A percentile compares a stretch with the other conserved stretches of the same genome.
phyloP scores from a whole-genome alignment of 257 asterid species.

The Solanum sparsipilum region DNA sequence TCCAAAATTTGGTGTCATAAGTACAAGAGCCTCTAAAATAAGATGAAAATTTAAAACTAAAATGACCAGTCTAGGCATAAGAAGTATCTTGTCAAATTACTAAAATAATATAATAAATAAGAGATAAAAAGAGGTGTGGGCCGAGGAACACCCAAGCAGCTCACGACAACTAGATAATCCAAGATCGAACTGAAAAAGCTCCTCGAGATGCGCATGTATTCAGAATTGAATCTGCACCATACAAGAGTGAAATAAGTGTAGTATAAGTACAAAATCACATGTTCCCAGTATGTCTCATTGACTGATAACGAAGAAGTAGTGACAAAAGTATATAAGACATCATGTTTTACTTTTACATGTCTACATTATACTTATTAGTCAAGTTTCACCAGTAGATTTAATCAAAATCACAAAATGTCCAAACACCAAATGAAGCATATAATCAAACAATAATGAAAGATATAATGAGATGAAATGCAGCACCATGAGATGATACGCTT shows the following conservation, averaged over 20 bases:
- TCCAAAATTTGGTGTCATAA: no score
- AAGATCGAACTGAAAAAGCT: background rate
- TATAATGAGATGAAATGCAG: no score
- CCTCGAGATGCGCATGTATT: no score
- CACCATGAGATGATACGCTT: background rate
- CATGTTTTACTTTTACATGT: background rate
- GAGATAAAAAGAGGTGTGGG: background rate
- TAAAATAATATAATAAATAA: no score
- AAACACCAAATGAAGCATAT: background rate
- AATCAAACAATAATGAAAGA: background rate
- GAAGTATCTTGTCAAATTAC: background rate
- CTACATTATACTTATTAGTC: background rate
- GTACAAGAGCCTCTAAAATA: background rate
- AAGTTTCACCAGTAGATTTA: no score
- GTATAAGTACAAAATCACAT: background rate
- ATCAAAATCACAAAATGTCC: background rate
- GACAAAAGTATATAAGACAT: background rate
- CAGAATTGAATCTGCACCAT: background rate
- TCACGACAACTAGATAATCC: background rate
- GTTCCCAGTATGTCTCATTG: background rate
- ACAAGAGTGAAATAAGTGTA: background rate
- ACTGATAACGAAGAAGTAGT: background rate
- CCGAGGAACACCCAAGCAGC: background rate
- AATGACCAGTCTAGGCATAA: background rate
- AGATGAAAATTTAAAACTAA: no score